Evolutionary conservation across 2,329 filamentous ascomycete species (phyloP).

Genomic region (Aureobasidium sp.): DNA sequence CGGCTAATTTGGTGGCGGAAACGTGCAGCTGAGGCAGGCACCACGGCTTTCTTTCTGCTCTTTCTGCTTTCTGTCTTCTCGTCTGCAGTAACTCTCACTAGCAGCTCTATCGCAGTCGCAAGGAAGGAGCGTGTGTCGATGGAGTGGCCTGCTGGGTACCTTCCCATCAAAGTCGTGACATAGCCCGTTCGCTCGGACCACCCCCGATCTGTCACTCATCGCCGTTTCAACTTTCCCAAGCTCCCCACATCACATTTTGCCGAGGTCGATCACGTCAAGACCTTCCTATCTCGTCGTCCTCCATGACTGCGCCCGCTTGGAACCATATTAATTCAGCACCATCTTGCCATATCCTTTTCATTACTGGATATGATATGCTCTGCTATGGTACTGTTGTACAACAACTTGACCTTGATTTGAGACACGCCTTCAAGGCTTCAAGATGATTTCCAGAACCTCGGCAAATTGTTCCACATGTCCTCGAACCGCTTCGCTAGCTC

Average conservation of each 20-base stretch:
- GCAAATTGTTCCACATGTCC: background rate
- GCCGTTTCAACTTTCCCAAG: background rate
- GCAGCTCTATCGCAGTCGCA: background rate
- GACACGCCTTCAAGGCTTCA: background rate
- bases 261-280: conserved; percentile 2
- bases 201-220: background rate
- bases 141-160: too few species aligned
- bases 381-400: too few species aligned
- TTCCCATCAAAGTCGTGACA: too few species aligned
- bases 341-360: background rate
- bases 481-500: background rate
- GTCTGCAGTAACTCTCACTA: too few species aligned
- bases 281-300: background rate
- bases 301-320: background rate
- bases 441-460: background rate
- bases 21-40: background rate
- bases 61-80: too few species aligned
- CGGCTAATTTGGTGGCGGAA: background rate
- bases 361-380: background rate
- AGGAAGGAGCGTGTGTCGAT: conserved; percentile 1
- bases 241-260: background rate
- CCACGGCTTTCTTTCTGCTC: too few species aligned
- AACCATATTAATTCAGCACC: background rate
- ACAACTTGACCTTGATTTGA: background rate
- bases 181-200: conserved; percentile 4